These are phyloP conservation scores for Yamadazyma atmosphaerica DNA, from an alignment of 1,139 yeast genomes.

Conservation along the genomic window DNA sequence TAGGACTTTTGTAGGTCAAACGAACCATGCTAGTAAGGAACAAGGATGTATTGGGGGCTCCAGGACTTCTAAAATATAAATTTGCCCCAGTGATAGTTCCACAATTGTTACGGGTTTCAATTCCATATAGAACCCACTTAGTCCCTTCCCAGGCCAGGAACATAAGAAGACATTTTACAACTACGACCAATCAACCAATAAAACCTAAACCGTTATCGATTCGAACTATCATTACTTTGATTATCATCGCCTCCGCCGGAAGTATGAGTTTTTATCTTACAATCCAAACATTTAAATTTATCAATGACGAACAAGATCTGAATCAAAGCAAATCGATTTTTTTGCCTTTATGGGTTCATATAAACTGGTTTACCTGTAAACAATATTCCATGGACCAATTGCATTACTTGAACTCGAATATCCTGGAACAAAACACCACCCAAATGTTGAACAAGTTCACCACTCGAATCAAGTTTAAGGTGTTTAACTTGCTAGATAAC, in stretches of 20 bases:
- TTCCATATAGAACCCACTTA: too few species aligned
- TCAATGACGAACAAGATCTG: slow-evolving; percentile 6
- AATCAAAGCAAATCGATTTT: slow-evolving; percentile 12
- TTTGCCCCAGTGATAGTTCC: too few species aligned
- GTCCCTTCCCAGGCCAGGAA: too few species aligned
- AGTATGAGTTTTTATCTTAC: slow-evolving; percentile 16
- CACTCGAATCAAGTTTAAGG: slow-evolving; percentile 15
- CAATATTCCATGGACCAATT: slow-evolving; percentile 2
- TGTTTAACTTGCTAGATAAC: slow-evolving; percentile 8
- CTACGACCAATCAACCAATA: slow-evolving; percentile 1
- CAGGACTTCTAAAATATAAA: too few species aligned
- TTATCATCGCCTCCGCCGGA: slow-evolving; percentile 14
- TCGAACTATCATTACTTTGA: slow-evolving; percentile 13
- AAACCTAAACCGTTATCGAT: slow-evolving; percentile 12
- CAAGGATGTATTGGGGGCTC: too few species aligned
- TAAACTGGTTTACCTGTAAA: slow-evolving; percentile 8
- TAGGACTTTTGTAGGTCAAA: too few species aligned
- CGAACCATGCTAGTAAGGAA: too few species aligned
- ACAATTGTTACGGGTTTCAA: too few species aligned
- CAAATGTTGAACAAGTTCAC: slow-evolving; percentile 4
- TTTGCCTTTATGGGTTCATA: slow-evolving; percentile 16
- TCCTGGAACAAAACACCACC: background rate
- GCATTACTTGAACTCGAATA: background rate
- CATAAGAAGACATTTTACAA: background rate
- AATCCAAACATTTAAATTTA: slow-evolving; percentile 13